A percentile compares a stretch with the other conserved stretches of the same genome.
These are phyloP conservation scores for Vaccinium vitisidaea DNA, from an alignment of 148 eudicot genomes.

Conservation along the genomic window DNA sequence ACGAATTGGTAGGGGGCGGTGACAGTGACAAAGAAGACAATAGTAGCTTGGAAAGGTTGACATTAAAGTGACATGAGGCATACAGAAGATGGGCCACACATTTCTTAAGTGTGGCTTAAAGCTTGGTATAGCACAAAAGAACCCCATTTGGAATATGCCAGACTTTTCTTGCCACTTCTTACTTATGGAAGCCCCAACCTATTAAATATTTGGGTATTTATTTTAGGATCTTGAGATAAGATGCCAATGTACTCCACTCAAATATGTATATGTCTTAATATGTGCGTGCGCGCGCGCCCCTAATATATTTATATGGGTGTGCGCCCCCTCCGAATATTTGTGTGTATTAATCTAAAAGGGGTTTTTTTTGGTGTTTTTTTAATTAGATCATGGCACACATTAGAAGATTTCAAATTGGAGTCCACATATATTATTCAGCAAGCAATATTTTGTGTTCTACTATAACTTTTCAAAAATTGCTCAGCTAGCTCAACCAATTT, in stretches of 20 bases:
- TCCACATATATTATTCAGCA: not conserved
- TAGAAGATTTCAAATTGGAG: not conserved
- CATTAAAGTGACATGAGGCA: constrained; percentile 1
- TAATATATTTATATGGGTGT: not conserved
- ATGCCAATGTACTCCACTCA: constrained; percentile 11
- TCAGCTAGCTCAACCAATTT: not conserved
- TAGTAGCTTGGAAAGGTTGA: not conserved
- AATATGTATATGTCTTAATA: not conserved
- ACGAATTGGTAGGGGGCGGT: not conserved
- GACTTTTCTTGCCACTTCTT: constrained; percentile 3
- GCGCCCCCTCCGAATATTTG: not conserved
- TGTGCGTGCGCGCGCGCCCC: not conserved
- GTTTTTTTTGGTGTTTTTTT: not conserved
- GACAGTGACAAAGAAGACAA: not conserved
- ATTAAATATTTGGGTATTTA: not conserved
- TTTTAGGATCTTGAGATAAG: not conserved
- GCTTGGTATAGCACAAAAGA: constrained; percentile 7
- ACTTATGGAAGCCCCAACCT: not conserved
- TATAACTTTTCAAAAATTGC: not conserved
- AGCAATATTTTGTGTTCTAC: too few species aligned
- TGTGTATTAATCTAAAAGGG: not conserved
- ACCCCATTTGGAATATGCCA: constrained; percentile 22
- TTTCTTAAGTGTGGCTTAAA: not conserved
- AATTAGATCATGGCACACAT: not conserved
- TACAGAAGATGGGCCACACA: constrained; percentile 9